Evolutionary conservation across 306 rosid species (phyloP), one percentile per base, ranked within the genome.

Genomic region (Medicago arabica): DNA sequence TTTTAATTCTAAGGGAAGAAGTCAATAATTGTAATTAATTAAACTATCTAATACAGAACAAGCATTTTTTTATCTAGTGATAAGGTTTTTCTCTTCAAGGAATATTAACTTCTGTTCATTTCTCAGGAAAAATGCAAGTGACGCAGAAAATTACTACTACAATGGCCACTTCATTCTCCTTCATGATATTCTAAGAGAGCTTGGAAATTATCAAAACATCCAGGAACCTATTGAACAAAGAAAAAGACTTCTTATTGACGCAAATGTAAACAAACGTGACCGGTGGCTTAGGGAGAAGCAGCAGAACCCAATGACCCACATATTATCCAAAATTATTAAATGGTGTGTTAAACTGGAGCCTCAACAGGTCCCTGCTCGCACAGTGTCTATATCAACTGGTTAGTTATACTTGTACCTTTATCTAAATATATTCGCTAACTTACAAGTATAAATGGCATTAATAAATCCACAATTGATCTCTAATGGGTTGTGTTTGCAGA

Each of bases 301-400:
- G 46, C 85, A 43, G 57, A 28, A 77, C 49, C 14, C 67, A 40
- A 40, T 76, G 15, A 66, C 80, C 9, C 55, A 6, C 59, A 21
- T 87, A 0, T 15, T 85, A 6, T 85, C 90, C 12, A 80, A 77
- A 75, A 67, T 46, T 34, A 7, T 4, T 82, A 46, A 84, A 85
- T 28, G 79, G 85, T 77, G 12, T 15, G 16, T 47, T 67, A 47
- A 34, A 59, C 80, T 36, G 7, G 78, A 76, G 65, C 59, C 69
- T 43, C 88, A 64, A 55, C 67, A 55, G 36, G 18, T 61, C 72
- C 34, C 62, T 21, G 88, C 88, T 17, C 87, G 62, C 72, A 55
- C 85, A 5, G 6, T 92, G 23, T 90, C 93, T 36, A 78, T 92
- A 82, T 83, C 91, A 55, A 86, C 88, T 7, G 93, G 97, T 92